phyloP scores from a whole-genome alignment of 441 rosid genomes.

The Manihot esculenta region DNA sequence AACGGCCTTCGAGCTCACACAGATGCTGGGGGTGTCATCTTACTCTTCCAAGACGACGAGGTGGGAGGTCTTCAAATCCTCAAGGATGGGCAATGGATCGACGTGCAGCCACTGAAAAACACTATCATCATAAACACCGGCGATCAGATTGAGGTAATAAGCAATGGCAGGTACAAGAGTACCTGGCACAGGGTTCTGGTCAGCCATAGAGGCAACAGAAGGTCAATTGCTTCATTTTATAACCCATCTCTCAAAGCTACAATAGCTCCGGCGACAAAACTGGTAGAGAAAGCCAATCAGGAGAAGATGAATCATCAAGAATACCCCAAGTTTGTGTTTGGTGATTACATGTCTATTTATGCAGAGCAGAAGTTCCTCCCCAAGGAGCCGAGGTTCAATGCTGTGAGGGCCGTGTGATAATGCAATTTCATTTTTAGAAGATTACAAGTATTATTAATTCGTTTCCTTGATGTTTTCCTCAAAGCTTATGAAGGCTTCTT shows the following conservation, averaged over 20 bases:
- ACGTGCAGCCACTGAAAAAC: constrained; percentile 74
- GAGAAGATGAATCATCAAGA: constrained; percentile 28
- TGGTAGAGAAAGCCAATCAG: constrained; percentile 26
- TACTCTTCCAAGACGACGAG: constrained; percentile 78
- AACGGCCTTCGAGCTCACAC: constrained; percentile 90
- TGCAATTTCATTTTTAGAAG: constrained; percentile 7
- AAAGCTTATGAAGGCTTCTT: constrained; percentile 22
- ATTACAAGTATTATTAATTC: constrained; percentile 2
- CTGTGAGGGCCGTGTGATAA: constrained; percentile 52
- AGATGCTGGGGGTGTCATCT: constrained; percentile 87
- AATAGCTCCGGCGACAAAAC: constrained; percentile 60
- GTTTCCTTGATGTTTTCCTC: not conserved
- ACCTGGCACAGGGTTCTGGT: constrained; percentile 74
- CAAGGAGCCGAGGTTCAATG: constrained; percentile 86
- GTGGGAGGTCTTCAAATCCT: constrained; percentile 81
- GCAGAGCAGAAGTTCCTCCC: constrained; percentile 80
- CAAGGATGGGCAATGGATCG: constrained; percentile 76
- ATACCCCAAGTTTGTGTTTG: constrained; percentile 82
- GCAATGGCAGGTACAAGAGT: constrained; percentile 88
- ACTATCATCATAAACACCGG: constrained; percentile 86
- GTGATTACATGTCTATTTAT: constrained; percentile 85
- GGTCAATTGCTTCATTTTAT: constrained; percentile 87
- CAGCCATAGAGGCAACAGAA: constrained; percentile 51
- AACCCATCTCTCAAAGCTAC: constrained; percentile 73
- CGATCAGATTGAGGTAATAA: constrained; percentile 87